Evolutionary conservation across 176 grass and related monocot species (phyloP).

Genomic region (Calamus simplicifolius): DNA sequence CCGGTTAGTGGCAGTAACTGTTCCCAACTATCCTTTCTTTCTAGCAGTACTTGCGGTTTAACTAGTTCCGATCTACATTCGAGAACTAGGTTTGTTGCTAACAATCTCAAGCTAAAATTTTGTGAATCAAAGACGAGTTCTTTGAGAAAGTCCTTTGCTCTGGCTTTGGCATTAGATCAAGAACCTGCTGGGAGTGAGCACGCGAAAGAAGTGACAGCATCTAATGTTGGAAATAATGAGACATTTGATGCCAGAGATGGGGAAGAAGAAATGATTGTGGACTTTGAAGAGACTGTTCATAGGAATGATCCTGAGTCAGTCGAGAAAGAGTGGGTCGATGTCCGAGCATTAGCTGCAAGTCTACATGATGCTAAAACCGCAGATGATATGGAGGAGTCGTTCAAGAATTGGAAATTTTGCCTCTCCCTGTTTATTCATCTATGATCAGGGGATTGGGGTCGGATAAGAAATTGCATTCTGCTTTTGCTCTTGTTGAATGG

Average conservation of each 20-base stretch:
- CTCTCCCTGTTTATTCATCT: slow-evolving; percentile 63
- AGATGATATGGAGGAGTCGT: slow-evolving; percentile 38
- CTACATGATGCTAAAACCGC: slow-evolving; percentile 43
- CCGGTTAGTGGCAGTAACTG: background rate
- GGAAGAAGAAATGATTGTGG: background rate
- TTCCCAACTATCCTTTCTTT: background rate
- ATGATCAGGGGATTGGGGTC: slow-evolving; percentile 55
- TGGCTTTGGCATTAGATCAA: slow-evolving; percentile 4
- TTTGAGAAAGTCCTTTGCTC: slow-evolving; percentile 2
- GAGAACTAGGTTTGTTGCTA: background rate
- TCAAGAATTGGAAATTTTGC: slow-evolving; percentile 35
- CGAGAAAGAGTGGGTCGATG: slow-evolving; percentile 32
- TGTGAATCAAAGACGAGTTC: background rate
- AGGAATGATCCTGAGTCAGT: background rate
- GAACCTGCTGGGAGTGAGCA: slow-evolving; percentile 6
- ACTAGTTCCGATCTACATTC: background rate
- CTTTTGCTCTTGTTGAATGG: slow-evolving; percentile 62
- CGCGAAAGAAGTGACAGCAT: background rate
- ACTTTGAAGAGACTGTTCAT: background rate
- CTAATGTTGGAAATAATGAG: background rate
- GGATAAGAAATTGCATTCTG: slow-evolving; percentile 39
- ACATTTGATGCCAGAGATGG: background rate
- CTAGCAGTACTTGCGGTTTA: background rate
- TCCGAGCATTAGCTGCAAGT: slow-evolving; percentile 30
- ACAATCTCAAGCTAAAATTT: background rate